Evolutionary conservation across 805 yeast genomes (phyloP).

Genomic region (Suhomyces kilbournensis): DNA sequence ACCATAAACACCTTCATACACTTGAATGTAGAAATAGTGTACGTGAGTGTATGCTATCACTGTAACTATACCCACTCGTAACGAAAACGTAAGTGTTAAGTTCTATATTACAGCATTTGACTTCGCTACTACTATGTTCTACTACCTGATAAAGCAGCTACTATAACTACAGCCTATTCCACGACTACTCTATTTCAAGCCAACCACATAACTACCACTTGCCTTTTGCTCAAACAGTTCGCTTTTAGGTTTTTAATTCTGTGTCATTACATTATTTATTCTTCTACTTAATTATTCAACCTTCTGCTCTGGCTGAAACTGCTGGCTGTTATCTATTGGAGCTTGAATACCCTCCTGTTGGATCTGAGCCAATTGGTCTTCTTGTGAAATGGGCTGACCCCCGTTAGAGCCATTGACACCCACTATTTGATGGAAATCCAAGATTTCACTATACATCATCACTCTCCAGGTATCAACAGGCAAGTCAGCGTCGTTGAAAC

Average conservation of each 20-base stretch:
- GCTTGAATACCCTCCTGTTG: conserved; percentile 28
- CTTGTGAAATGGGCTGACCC: conserved; percentile 11
- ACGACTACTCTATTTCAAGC: too few species aligned
- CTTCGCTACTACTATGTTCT: too few species aligned
- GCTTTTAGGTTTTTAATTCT: too few species aligned
- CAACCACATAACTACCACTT: too few species aligned
- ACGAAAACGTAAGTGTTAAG: too few species aligned
- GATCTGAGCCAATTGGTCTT: conserved; percentile 19
- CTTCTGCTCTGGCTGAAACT: conserved; percentile 11
- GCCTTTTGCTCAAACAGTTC: too few species aligned
- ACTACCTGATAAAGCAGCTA: too few species aligned
- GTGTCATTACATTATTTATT: not conserved
- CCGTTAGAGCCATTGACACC: conserved; percentile 29
- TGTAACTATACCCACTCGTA: too few species aligned
- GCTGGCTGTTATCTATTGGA: conserved; percentile 10
- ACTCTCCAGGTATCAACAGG: conserved; percentile 99
- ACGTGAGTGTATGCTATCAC: too few species aligned
- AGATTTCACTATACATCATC: conserved; percentile 97
- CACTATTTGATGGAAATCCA: conserved; percentile 91
- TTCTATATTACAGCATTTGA: too few species aligned
- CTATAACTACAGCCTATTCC: too few species aligned
- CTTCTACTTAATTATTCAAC: conserved; percentile 10
- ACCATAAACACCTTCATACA: not conserved
- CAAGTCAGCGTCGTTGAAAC: conserved; percentile 94
- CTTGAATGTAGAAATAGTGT: not conserved